A percentile compares a stretch with the other conserved stretches of the same genome.
Conservation (phyloP, 192 early-diverging fungal species). For the Geosiphon pyriformis region DNA sequence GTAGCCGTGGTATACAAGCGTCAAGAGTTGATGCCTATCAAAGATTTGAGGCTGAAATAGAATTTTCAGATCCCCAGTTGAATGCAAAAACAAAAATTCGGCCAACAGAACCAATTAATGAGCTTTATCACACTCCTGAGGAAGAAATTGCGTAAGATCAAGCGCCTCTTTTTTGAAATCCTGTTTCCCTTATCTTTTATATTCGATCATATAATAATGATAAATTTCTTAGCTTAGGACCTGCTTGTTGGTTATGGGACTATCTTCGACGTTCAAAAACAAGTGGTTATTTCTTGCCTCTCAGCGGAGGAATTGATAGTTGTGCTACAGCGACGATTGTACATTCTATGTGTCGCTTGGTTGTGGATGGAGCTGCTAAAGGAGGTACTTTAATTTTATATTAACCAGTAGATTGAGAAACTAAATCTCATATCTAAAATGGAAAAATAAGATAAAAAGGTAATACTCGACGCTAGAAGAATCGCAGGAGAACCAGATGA, state of each 20-base stretch:
- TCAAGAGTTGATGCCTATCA: conserved; percentile 51
- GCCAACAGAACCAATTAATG: conserved; percentile 42
- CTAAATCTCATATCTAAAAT: background rate
- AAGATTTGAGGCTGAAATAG: conserved; percentile 55
- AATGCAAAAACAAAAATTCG: conserved; percentile 38
- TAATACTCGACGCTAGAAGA: conserved; percentile 66
- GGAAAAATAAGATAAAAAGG: conserved; percentile 39
- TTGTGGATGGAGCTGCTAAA: conserved; percentile 57
- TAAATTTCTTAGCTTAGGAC: conserved; percentile 63
- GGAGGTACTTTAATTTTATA: conserved; percentile 38
- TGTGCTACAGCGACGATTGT: conserved; percentile 86
- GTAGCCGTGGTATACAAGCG: conserved; percentile 82
- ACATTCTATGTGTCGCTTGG: conserved; percentile 85
- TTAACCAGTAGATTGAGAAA: background rate
- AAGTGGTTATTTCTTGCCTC: conserved; percentile 88
- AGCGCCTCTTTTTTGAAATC: too few species aligned
- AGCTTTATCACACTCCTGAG: conserved; percentile 66
- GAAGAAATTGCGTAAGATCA: conserved; percentile 74
- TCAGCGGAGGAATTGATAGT: conserved; percentile 97
- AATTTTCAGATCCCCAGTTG: conserved; percentile 42
- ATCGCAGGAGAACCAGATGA: conserved; percentile 51
- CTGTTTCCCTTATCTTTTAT: too few species aligned
- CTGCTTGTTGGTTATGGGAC: conserved; percentile 99
- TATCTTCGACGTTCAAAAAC: conserved; percentile 88
- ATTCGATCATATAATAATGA: too few species aligned